Conservation (phyloP, 352 stramenopile genomes). For the Phytophthora fragariae region DNA sequence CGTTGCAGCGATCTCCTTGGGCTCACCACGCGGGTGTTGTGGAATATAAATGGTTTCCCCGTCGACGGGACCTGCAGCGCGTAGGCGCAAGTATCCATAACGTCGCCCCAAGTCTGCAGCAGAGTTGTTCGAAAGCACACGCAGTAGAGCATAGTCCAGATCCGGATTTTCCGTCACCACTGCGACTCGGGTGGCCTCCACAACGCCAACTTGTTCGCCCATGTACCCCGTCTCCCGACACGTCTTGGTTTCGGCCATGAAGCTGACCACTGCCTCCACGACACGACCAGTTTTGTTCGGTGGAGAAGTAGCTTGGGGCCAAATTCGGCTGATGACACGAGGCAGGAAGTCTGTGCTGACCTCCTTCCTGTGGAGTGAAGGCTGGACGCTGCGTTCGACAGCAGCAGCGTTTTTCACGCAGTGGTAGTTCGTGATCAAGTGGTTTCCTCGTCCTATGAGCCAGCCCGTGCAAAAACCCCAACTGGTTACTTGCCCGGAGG, state of each 20-base stretch:
- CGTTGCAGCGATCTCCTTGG: slow-evolving; percentile 60
- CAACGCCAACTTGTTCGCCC: slow-evolving; percentile 47
- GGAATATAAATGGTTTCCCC: slow-evolving; percentile 71
- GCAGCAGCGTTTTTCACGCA: slow-evolving; percentile 50
- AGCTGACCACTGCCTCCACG: slow-evolving; percentile 49
- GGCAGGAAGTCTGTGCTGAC: slow-evolving; percentile 45
- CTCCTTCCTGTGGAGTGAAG: slow-evolving; percentile 4
- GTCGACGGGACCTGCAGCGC: slow-evolving; percentile 48
- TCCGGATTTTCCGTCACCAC: slow-evolving; percentile 50
- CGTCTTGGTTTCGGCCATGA: slow-evolving; percentile 65
- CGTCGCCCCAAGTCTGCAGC: slow-evolving; percentile 40
- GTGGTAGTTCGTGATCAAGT: slow-evolving; percentile 78
- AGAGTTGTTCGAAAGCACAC: slow-evolving; percentile 44
- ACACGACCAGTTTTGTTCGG: slow-evolving; percentile 18
- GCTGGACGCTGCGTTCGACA: slow-evolving; percentile 2
- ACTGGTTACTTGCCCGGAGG: slow-evolving; percentile 20
- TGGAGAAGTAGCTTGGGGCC: slow-evolving; percentile 12
- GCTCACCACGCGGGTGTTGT: slow-evolving; percentile 68
- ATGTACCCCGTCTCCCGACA: slow-evolving; percentile 44
- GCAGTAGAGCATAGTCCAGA: slow-evolving; percentile 72
- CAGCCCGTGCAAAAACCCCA: slow-evolving; percentile 68
- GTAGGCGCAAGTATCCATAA: slow-evolving; percentile 63
- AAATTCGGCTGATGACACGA: slow-evolving; percentile 14
- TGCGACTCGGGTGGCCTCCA: slow-evolving; percentile 50
- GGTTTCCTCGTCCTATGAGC: slow-evolving; percentile 62